Conservation (phyloP, 495 filamentous ascomycete genomes). For the Bathelium albidoporum region DNA sequence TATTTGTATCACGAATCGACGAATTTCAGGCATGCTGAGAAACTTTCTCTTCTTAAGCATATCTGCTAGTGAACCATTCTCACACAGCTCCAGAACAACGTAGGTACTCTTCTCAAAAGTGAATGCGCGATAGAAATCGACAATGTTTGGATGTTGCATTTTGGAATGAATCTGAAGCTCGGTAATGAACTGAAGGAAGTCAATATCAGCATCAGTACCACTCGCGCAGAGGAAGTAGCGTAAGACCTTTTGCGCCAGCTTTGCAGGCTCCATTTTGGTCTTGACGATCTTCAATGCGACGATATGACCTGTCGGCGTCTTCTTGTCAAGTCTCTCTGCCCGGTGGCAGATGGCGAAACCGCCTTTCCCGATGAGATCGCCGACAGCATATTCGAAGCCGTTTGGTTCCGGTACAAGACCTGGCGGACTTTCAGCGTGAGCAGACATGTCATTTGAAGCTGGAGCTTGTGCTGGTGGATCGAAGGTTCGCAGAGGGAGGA, state of each 20-base stretch:
- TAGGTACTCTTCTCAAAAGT: slow-evolving; percentile 81
- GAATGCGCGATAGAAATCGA: slow-evolving; percentile 90
- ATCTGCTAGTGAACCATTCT: slow-evolving; percentile 96
- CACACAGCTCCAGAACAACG: slow-evolving; percentile 86
- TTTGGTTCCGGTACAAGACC: slow-evolving; percentile 66
- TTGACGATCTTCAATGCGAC: slow-evolving; percentile 87
- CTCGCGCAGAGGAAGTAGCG: not conserved
- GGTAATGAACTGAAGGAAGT: slow-evolving; percentile 70
- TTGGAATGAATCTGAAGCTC: slow-evolving; percentile 97
- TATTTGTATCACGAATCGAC: slow-evolving; percentile 86
- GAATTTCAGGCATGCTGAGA: slow-evolving; percentile 80
- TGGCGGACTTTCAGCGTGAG: slow-evolving; percentile 43
- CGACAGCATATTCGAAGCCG: slow-evolving; percentile 70
- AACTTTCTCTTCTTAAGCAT: slow-evolving; percentile 85
- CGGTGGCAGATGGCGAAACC: slow-evolving; percentile 90
- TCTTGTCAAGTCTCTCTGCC: slow-evolving; percentile 55
- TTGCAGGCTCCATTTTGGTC: slow-evolving; percentile 74
- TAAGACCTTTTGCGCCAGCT: slow-evolving; percentile 76
- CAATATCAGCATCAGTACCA: slow-evolving; percentile 23
- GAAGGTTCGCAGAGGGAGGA: not conserved
- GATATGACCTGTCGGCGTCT: slow-evolving; percentile 40
- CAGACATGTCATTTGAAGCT: slow-evolving; percentile 23
- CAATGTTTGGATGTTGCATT: slow-evolving; percentile 88
- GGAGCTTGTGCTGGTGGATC: not conserved
- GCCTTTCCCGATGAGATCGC: slow-evolving; percentile 79